Conservation (phyloP, 192 early-diverging fungal species). For the Linnemannia elongata region DNA sequence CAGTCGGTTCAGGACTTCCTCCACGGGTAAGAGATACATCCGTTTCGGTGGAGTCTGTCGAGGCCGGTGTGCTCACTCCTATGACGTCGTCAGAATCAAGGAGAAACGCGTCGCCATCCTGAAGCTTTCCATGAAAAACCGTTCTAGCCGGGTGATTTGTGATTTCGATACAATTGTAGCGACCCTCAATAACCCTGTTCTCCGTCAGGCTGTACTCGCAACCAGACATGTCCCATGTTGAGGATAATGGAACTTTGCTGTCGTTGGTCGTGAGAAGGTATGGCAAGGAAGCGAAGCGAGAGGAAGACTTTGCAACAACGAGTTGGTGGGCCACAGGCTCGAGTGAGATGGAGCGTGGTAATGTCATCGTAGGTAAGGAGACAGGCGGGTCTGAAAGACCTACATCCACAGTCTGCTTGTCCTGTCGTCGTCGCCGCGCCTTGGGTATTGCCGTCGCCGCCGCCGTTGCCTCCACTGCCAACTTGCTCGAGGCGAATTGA, state of each 20-base stretch:
- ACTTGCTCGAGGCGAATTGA: background rate
- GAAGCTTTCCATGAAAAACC: background rate
- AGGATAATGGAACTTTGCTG: background rate
- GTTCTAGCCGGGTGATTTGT: background rate
- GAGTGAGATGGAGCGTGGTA: background rate
- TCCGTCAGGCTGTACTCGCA: background rate
- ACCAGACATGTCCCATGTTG: background rate
- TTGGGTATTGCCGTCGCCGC: background rate
- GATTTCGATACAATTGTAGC: background rate
- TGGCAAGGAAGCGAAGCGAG: background rate
- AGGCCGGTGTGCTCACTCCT: background rate
- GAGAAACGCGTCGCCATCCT: background rate
- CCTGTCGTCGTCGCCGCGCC: background rate
- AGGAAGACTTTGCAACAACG: background rate
- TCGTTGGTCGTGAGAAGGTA: background rate
- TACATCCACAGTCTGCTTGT: background rate
- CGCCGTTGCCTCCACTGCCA: background rate
- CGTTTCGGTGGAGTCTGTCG: background rate
- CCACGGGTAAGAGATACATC: background rate
- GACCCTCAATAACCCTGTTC: background rate
- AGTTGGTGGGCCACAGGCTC: background rate
- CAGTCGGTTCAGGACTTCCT: background rate
- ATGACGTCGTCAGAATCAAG: background rate
- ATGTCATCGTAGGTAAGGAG: background rate
- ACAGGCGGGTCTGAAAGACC: background rate